Evolutionary conservation across 139 green algal genomes (phyloP), one percentile per base, ranked within the genome.

Genomic region (Chlamydomonas sp.): DNA sequence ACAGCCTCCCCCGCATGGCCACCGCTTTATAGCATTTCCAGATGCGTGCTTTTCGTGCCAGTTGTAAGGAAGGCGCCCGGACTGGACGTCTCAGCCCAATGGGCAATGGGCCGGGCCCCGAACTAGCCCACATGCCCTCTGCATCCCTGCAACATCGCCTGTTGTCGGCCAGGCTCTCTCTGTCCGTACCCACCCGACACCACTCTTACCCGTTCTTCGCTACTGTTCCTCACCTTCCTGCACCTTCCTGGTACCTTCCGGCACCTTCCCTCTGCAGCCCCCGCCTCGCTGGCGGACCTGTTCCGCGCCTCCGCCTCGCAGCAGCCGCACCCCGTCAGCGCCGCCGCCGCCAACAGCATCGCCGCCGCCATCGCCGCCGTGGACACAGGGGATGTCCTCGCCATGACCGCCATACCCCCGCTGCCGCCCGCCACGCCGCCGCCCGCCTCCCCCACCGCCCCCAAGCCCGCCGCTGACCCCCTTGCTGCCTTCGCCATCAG

Each of bases 301-400:
- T 87, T 87, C 63, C 57, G 31, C 59, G 64, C 73, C 4, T 62
- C 83, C 0, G 83, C 83, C 62, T 14, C 62, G 31, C 1, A 62
- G 2, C 73, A 72, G 14, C 14, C 83, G 2, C 12, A 87, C 67
- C 82, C 86, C 63, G 71, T 68, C 62, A 79, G 68, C 66, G 86
- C 91, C 20, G 63, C 86, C n/a, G 89, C 83, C 77, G 90, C 79
- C 10, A 68, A 83, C 31, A 79, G 87, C 59, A 76, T 94, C 73
- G 75, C 77, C 57, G 85, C 85, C 15, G 91, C 91, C 31, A n/a
- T 94, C 59, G 91, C 86, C 8, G 92, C 91, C 17, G 85, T 92
- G 49, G 79, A 93, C 16, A 7, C 66, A 0, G 81, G 74, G 6
- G 92, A 95, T 83, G 84, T 95, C n/a, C 83, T 95, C 31, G 75